phyloP scores from a whole-genome alignment of 2,329 filamentous ascomycete species.

The Hypoxylon sp. region DNA sequence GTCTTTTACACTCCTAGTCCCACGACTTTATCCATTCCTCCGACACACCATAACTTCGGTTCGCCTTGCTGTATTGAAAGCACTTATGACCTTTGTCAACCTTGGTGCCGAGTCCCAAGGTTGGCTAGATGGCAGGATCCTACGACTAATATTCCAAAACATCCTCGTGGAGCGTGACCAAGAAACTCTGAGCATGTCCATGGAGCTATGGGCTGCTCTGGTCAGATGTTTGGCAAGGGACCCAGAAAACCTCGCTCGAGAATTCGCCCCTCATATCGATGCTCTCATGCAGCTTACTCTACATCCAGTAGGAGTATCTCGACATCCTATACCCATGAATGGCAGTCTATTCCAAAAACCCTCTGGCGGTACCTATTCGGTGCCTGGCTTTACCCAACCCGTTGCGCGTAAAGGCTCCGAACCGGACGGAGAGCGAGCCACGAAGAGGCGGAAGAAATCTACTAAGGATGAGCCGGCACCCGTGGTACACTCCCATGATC shows the following conservation, averaged over 20 bases:
- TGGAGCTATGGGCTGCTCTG: constrained; percentile 88
- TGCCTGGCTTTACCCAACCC: constrained; percentile 59
- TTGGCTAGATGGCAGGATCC: constrained; percentile 91
- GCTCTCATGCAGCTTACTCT: constrained; percentile 87
- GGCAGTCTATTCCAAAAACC: constrained; percentile 89
- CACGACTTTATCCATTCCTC: constrained; percentile 93
- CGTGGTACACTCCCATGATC: constrained; percentile 83
- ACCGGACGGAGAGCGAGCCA: constrained; percentile 70
- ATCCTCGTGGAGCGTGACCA: constrained; percentile 92
- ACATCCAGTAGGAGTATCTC: constrained; percentile 90
- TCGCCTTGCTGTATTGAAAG: constrained; percentile 90
- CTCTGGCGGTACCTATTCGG: constrained; percentile 84
- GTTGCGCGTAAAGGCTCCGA: constrained; percentile 63
- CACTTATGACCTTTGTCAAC: constrained; percentile 90
- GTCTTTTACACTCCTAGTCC: constrained; percentile 92
- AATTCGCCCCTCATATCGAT: constrained; percentile 80
- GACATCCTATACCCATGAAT: constrained; percentile 94
- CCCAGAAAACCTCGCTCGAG: constrained; percentile 72
- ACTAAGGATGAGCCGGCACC: constrained; percentile 81
- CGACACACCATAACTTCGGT: constrained; percentile 98
- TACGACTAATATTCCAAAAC: constrained; percentile 94
- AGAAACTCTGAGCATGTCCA: constrained; percentile 81
- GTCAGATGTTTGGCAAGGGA: constrained; percentile 75
- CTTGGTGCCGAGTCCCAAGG: constrained; percentile 85
- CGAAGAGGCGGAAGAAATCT: constrained; percentile 84